phyloP scores from a whole-genome alignment of 176 grass and related monocot species.

The Phragmites australis region DNA sequence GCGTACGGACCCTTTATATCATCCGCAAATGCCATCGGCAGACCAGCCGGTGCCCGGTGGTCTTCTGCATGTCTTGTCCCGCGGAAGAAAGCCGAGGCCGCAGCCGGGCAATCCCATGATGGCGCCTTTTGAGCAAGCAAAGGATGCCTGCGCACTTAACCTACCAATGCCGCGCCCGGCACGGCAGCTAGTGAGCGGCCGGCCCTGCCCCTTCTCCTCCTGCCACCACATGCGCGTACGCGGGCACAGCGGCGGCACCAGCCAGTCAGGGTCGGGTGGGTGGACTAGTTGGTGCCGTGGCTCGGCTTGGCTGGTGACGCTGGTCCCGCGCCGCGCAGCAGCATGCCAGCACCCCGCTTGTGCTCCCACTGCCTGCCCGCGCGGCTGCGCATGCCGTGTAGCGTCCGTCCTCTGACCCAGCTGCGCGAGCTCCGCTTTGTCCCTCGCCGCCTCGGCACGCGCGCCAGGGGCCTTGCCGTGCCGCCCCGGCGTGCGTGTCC shows the following conservation, averaged over 20 bases:
- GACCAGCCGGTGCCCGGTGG: background rate
- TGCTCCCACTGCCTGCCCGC: background rate
- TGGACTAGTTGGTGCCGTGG: too few relatives aligned
- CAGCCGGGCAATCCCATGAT: conserved; percentile 31
- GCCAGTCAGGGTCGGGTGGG: too few relatives aligned
- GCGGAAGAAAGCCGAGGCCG: background rate
- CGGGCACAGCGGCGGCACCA: background rate
- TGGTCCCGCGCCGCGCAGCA: background rate
- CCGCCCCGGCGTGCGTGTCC: background rate
- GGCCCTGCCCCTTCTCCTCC: too few relatives aligned
- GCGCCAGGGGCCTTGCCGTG: background rate
- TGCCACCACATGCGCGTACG: too few relatives aligned
- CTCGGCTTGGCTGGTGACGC: background rate
- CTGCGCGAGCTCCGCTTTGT: conserved; percentile 56
- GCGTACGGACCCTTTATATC: background rate
- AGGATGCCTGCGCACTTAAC: background rate
- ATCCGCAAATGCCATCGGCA: too few relatives aligned
- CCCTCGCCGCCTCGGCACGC: conserved; percentile 23
- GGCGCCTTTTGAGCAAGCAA: conserved; percentile 36
- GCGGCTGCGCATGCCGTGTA: background rate
- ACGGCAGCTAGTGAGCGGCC: background rate
- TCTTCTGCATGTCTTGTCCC: background rate
- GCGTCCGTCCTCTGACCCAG: conserved; percentile 19
- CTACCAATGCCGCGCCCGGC: conserved; percentile 10
- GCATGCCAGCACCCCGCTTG: too few relatives aligned